phyloP scores from a whole-genome alignment of 2,329 filamentous ascomycete species.

The Cladophialophora exuberans region DNA sequence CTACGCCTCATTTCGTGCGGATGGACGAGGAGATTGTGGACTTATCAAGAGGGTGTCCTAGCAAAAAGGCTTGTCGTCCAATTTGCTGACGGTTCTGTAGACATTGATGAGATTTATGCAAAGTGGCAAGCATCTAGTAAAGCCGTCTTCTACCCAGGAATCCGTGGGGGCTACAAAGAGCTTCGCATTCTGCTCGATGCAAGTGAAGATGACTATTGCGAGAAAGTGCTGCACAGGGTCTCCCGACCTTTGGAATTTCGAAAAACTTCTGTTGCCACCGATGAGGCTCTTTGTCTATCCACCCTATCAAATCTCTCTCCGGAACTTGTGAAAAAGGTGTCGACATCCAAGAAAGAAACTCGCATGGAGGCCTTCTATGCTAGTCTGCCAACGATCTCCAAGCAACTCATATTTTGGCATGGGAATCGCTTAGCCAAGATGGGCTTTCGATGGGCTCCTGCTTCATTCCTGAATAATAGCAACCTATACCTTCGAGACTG shows the following conservation, averaged over 20 bases:
- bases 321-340: background rate
- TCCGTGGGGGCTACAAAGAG: conserved; percentile 3
- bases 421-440: background rate
- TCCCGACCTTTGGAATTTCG: conserved; percentile 6
- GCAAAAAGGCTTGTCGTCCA: conserved; percentile 1
- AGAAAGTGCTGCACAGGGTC: background rate
- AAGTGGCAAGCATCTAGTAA: conserved; percentile 1
- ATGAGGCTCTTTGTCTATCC: conserved; percentile 1
- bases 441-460: conserved; percentile 5
- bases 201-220: background rate
- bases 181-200: conserved; percentile 6
- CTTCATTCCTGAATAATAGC: conserved; percentile 5
- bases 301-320: background rate
- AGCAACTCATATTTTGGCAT: conserved; percentile 7
- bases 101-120: conserved; percentile 6
- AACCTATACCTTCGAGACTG: conserved; percentile 4
- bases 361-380: conserved; percentile 5
- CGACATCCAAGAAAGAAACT: background rate
- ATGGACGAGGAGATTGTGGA: conserved; percentile 7
- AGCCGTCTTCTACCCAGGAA: background rate
- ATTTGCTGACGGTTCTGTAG: background rate
- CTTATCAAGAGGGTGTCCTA: conserved; percentile 7
- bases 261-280: conserved; percentile 2
- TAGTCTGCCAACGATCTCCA: background rate
- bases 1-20: background rate